Evolutionary conservation across 257 asterid species (phyloP), one percentile per base, ranked within the genome.

Genomic region (Solanum sejunctum): DNA sequence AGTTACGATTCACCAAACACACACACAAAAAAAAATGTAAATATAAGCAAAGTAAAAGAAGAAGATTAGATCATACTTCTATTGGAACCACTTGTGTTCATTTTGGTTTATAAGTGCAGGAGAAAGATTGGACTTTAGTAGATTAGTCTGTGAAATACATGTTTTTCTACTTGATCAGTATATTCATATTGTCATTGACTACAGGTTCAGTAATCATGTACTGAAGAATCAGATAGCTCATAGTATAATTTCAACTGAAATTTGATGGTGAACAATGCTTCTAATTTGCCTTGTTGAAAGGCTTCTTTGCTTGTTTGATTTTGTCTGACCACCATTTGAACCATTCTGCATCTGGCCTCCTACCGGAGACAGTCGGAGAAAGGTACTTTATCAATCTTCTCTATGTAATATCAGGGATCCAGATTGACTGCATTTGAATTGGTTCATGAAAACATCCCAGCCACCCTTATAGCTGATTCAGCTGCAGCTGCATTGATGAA

Each of bases 401-500:
- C 45, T 10, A 12, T 12, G 21, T 79, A 72, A 60, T 63, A 17
- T 84, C 92, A 95, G 98, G 99, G 99, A 67, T 96, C 99, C 79
- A 93, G 99, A 88, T 90, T 96, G 85, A 96, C 99, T 41, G 99
- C 99, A 77, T 96, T 93, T 82, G 99, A 95, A 87, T 88, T 96
- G 88, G 98, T 96, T 85, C 97, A 93, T 75, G 99, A 96, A 66
- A 92, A 93, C 21, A 95, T 96, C 70, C 99, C 99, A 12, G 97
- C 98, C 71, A 95, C 98, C 82, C 92, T 95, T 61, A 92, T 93
- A 86, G 98, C 97, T 52, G 99, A 96, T 92, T 96, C 99, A 84
- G 99, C 99, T 51, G 99, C 98, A 12, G 98, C 98, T 58, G 98
- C 99, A 18, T 84, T 96, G 61, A 95, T 96, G 98, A 93, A 92